phyloP scores from a whole-genome alignment of 192 early-diverging fungal genomes.

The Coemansia sp. region DNA sequence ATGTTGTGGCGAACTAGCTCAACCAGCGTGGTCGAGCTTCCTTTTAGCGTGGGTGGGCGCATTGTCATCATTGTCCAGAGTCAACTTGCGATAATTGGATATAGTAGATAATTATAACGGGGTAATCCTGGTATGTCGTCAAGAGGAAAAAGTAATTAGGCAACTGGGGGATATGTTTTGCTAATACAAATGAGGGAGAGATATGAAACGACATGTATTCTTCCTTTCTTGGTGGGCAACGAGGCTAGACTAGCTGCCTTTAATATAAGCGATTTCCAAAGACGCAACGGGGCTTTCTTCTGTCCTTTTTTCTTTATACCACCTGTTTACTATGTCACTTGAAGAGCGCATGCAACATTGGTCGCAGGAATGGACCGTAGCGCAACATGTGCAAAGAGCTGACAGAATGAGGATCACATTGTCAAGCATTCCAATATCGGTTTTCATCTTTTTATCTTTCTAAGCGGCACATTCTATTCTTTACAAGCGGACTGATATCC shows the following conservation, averaged over 20 bases:
- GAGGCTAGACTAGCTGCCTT: neutral
- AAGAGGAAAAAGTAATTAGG: neutral
- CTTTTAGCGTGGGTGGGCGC: neutral
- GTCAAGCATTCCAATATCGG: neutral
- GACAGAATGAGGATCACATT: conserved; percentile 9
- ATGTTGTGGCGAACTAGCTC: conserved; percentile 17
- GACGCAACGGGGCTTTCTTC: neutral
- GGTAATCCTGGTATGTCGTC: neutral
- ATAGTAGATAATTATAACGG: neutral
- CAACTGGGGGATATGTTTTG: neutral
- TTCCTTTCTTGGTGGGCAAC: neutral
- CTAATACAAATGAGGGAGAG: neutral
- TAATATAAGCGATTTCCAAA: neutral
- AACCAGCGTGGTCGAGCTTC: conserved; percentile 8
- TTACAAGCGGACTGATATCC: neutral
- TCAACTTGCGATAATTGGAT: neutral
- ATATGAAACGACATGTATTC: neutral
- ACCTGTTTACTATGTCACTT: neutral
- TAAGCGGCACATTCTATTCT: neutral
- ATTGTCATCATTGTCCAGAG: neutral
- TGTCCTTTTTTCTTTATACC: neutral
- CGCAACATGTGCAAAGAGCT: conserved; percentile 1
- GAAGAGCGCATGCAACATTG: neutral
- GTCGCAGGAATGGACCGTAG: neutral
- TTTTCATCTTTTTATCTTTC: conserved; percentile 1